These are phyloP conservation scores for Argentina anserina DNA, from an alignment of 306 rosid species.

Conservation along the genomic window DNA sequence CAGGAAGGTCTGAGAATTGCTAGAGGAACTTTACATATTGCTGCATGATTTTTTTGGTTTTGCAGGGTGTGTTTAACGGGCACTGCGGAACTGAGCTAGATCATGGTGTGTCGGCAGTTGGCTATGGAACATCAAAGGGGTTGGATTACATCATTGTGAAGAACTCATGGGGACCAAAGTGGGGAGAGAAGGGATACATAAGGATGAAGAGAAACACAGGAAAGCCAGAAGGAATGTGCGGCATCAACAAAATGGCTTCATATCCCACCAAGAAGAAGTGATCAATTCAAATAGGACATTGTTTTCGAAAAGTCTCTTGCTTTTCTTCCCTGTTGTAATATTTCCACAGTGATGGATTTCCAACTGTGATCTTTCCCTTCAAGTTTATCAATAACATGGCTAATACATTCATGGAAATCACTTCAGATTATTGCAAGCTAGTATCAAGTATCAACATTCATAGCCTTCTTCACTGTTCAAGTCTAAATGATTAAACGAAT, in stretches of 20 bases:
- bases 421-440: background rate
- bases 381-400: conserved; percentile 22
- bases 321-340: background rate
- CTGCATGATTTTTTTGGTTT: conserved; percentile 2
- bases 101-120: conserved; percentile 91
- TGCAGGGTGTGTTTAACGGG: conserved; percentile 82
- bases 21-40: background rate
- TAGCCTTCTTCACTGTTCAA: too few relatives aligned
- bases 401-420: background rate
- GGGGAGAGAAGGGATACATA: conserved; percentile 92
- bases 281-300: background rate
- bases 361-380: background rate
- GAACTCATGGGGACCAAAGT: conserved; percentile 87
- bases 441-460: too few relatives aligned
- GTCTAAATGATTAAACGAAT: background rate
- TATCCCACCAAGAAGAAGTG: conserved; percentile 70
- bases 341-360: conserved; percentile 11
- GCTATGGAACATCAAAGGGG: conserved; percentile 75
- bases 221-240: conserved; percentile 78
- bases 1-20: background rate
- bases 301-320: background rate
- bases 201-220: conserved; percentile 72
- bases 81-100: conserved; percentile 73
- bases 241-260: conserved; percentile 84
- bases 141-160: conserved; percentile 71